These are phyloP conservation scores for Penicillium alfredii DNA, from an alignment of 495 filamentous ascomycete species.

Conservation along the genomic window DNA sequence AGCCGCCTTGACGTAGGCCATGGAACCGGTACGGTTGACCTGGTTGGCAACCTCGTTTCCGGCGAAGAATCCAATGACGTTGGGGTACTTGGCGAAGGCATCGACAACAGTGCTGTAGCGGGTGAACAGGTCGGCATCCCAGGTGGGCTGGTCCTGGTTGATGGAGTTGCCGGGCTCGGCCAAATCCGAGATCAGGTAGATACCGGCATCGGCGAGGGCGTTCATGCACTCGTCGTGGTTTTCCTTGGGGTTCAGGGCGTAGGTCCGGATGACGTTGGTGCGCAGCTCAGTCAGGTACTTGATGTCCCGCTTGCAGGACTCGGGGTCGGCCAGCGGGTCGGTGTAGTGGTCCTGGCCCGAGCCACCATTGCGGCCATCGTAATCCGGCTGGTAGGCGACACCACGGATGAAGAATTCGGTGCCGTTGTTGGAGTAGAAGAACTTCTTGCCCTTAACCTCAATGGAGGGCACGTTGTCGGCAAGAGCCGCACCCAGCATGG, in stretches of 20 bases:
- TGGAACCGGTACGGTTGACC: conserved; percentile 75
- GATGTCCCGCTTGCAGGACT: conserved; percentile 74
- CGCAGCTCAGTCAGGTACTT: conserved; percentile 68
- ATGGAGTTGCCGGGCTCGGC: conserved; percentile 77
- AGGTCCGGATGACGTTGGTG: conserved; percentile 92
- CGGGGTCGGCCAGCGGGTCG: conserved; percentile 67
- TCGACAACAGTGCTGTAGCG: conserved; percentile 88
- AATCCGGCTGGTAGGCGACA: conserved; percentile 77
- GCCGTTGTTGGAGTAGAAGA: conserved; percentile 73
- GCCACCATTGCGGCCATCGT: conserved; percentile 39
- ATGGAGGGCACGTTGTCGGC: conserved; percentile 57
- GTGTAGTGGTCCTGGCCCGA: conserved; percentile 36
- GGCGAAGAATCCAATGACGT: conserved; percentile 93
- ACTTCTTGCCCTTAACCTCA: conserved; percentile 51
- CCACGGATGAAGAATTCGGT: conserved; percentile 88
- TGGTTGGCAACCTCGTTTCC: conserved; percentile 95
- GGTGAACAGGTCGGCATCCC: conserved; percentile 71
- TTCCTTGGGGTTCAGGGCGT: conserved; percentile 75
- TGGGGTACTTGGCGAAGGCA: conserved; percentile 71
- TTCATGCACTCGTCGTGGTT: conserved; percentile 84
- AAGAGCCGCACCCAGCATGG: conserved; percentile 47
- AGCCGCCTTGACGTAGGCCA: conserved; percentile 93
- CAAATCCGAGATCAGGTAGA: conserved; percentile 91
- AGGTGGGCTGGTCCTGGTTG: conserved; percentile 67
- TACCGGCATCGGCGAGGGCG: conserved; percentile 78